Evolutionary conservation across 2,329 filamentous ascomycete species (phyloP).

Genomic region (Claviceps purpurea): DNA sequence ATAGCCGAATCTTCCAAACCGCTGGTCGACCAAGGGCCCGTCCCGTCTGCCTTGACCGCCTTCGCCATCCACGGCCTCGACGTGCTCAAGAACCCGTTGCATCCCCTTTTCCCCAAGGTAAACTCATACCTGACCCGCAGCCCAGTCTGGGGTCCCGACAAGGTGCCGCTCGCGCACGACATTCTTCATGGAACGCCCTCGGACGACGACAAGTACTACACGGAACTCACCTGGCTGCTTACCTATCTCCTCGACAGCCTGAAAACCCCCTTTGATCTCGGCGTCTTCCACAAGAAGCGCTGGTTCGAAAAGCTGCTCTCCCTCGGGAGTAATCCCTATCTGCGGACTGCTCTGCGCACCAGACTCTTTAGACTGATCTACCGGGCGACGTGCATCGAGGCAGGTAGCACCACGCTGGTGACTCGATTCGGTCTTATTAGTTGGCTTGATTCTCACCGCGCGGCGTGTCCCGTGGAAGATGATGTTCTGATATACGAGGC

Average conservation of each 20-base stretch:
- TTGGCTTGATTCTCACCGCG: constrained; percentile 56
- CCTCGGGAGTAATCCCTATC: constrained; percentile 53
- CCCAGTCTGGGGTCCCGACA: constrained; percentile 62
- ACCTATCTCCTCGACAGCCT: constrained; percentile 56
- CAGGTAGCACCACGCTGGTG: constrained; percentile 66
- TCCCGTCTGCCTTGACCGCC: constrained; percentile 62
- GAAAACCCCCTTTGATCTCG: constrained; percentile 44
- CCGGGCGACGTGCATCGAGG: constrained; percentile 51
- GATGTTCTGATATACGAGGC: constrained; percentile 37
- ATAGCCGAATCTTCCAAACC: constrained; percentile 58
- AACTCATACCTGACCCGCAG: constrained; percentile 71
- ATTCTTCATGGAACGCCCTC: constrained; percentile 52
- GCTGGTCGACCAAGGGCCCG: constrained; percentile 38
- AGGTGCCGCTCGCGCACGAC: constrained; percentile 56
- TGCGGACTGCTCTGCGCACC: constrained; percentile 44
- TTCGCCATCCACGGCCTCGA: constrained; percentile 60
- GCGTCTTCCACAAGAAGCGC: constrained; percentile 44
- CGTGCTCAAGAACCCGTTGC: constrained; percentile 62
- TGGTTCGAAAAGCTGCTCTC: constrained; percentile 66
- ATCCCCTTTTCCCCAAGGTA: constrained; percentile 73
- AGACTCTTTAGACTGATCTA: constrained; percentile 50
- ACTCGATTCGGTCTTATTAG: constrained; percentile 62
- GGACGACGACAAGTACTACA: constrained; percentile 58
- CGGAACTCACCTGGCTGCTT: constrained; percentile 63
- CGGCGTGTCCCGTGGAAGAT: constrained; percentile 25